A percentile compares a stretch with the other conserved stretches of the same genome.
Conservation (phyloP, 176 grass and related monocot species). For the Musa troglodytarum region DNA sequence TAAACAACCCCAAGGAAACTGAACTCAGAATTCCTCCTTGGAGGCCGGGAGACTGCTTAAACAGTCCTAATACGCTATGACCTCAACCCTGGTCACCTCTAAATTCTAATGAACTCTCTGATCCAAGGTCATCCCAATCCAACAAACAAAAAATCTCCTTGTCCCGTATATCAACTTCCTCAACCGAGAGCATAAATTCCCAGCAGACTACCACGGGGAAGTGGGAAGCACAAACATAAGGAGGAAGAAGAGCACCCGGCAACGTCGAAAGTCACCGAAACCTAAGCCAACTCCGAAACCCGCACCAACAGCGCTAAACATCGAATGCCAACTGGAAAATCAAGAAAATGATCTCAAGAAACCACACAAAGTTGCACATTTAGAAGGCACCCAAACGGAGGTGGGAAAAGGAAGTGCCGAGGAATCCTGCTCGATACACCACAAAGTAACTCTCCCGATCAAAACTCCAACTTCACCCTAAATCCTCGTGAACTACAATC, state of each 20-base stretch:
- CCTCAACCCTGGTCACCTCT: no score
- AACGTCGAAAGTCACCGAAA: conserved; percentile 7
- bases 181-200: not conserved
- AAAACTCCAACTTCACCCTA: not conserved
- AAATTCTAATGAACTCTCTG: not conserved
- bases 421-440: conserved; percentile 1
- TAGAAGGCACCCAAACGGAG: not conserved
- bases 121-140: not conserved
- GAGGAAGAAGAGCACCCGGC: not conserved
- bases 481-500: not conserved
- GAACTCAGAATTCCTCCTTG: not conserved
- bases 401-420: not conserved
- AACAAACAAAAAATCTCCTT: not conserved
- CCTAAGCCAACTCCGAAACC: not conserved
- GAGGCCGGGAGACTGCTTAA: conserved; percentile 1
- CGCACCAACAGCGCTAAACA: not conserved
- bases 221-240: not conserved
- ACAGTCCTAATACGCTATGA: not conserved
- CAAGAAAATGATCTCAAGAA: conserved; percentile 38
- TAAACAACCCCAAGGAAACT: conserved; percentile 1
- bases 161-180: not conserved
- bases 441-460: conserved; percentile 3
- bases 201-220: not conserved
- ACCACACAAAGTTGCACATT: conserved; percentile 55
- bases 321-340: conserved; percentile 39